Evolutionary conservation across 2,329 filamentous ascomycete genomes (phyloP), one percentile per base, ranked within the genome.

Genomic region (Aspergillus arachidicola): DNA sequence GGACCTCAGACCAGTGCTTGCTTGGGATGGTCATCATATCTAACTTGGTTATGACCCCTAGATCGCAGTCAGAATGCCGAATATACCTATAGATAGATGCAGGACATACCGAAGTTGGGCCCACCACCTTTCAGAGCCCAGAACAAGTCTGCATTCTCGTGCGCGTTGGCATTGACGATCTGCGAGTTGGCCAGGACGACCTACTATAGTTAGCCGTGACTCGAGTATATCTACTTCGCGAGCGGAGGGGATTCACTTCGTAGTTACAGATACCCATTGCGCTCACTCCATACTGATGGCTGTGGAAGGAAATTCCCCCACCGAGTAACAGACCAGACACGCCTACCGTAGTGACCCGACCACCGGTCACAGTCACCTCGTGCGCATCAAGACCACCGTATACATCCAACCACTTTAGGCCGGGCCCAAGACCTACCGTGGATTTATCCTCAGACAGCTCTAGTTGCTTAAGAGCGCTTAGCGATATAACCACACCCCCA

Each of bases 401-500:
- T 0, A 85, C 78, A 21, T 81, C 71, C 19, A 73, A 71, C 81
- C 83, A 86, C 11, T 77, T 73, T 30, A 76, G 75, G 1, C 83
- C 84, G 0, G 79, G 69, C 1, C 83, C 85, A 34, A 86, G 74
- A 9, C 72, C 74, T 9, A 80, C 78, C 4, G 72, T 76, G 2
- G 68, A 69, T 11, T 70, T 73, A 54, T 80, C 78, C 3, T 66
- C 56, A 21, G 71, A 73, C 14, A 81, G 66, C 0, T 62, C 64
- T 32, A 83, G 69, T 10, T 69, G 50, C 58, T 80, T 78, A 11
- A 86, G 73, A 4, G 69, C 67, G 10, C 73, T 76, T 12, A 85
- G 78, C 19, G 84, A 84, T 64, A 88, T 81, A 6, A 84, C 72
- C 1, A 84, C 76, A 0, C 84, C 84, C 16, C 67, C 67, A 6